A percentile compares a stretch with the other conserved stretches of the same genome.
Conservation (phyloP, 805 yeast genomes). For the Candida adriatica region DNA sequence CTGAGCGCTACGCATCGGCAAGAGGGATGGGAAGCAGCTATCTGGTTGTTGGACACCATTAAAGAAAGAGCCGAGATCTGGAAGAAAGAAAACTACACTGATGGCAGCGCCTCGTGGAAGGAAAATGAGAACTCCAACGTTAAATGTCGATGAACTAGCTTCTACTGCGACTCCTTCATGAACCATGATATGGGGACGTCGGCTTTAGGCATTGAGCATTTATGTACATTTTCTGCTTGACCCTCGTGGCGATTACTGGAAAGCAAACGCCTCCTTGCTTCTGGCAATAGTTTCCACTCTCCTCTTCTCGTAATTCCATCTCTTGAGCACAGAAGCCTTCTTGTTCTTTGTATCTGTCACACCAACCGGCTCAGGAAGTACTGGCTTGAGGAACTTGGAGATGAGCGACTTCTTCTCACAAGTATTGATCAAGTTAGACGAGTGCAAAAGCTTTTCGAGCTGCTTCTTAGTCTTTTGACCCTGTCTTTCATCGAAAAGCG, state of each 20-base stretch:
- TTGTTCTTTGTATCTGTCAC: slow-evolving; percentile 39
- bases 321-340: slow-evolving; percentile 28
- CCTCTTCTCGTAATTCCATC: background rate
- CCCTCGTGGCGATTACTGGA: background rate
- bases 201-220: too few species aligned
- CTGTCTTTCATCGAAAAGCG: slow-evolving; percentile 14
- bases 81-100: slow-evolving; percentile 40
- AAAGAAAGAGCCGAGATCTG: slow-evolving; percentile 42
- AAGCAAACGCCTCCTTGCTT: background rate
- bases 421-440: slow-evolving; percentile 25
- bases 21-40: slow-evolving; percentile 42
- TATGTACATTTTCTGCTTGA: too few species aligned
- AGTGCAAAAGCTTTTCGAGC: slow-evolving; percentile 36
- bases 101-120: slow-evolving; percentile 38
- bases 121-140: slow-evolving; percentile 28
- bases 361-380: slow-evolving; percentile 44
- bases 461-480: slow-evolving; percentile 27
- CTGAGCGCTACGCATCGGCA: slow-evolving; percentile 39
- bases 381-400: slow-evolving; percentile 43
- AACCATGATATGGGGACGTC: too few species aligned
- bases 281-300: background rate
- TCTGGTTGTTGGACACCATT: slow-evolving; percentile 37
- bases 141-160: too few species aligned
- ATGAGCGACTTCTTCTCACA: slow-evolving; percentile 29
- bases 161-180: too few species aligned